Percentiles rank a stretch among this genome's conserved stretches.
Conservation (phyloP, 2,329 filamentous ascomycete species). For the Fonsecaea pugnacius region DNA sequence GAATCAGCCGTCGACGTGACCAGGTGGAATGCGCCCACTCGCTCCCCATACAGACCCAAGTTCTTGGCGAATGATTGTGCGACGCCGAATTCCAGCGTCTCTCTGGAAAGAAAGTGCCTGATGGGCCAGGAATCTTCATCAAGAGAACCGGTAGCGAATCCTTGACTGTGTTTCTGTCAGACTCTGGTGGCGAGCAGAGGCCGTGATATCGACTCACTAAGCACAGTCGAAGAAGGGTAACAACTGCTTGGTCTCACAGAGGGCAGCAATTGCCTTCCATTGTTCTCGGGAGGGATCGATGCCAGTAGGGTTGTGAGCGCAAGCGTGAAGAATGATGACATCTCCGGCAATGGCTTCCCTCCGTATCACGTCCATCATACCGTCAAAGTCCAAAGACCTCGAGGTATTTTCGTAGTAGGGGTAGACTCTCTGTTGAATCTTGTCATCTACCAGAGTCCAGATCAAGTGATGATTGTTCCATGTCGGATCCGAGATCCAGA, state of each 20-base stretch:
- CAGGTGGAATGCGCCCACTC: conserved; percentile 22
- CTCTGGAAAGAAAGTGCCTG: conserved; percentile 79
- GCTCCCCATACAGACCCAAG: conserved; percentile 84
- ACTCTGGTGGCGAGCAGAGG: not conserved
- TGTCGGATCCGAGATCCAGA: conserved; percentile 92
- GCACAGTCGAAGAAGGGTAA: conserved; percentile 98
- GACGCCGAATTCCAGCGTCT: conserved; percentile 69
- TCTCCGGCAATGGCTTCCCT: conserved; percentile 81
- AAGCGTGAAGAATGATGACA: conserved; percentile 88
- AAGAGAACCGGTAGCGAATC: conserved; percentile 89
- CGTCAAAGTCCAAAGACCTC: conserved; percentile 50
- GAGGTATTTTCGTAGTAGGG: conserved; percentile 81
- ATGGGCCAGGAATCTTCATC: conserved; percentile 84
- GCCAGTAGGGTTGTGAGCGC: conserved; percentile 96
- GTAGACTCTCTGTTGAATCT: conserved; percentile 77
- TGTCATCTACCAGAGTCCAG: conserved; percentile 82
- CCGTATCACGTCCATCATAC: conserved; percentile 80
- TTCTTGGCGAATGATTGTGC: conserved; percentile 66
- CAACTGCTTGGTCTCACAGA: conserved; percentile 79
- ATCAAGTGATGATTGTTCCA: conserved; percentile 99
- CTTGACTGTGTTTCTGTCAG: conserved; percentile 59
- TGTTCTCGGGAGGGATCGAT: conserved; percentile 90
- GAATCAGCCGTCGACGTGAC: conserved; percentile 60
- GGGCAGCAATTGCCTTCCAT: conserved; percentile 82
- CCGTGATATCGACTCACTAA: conserved; percentile 55